Conservation (phyloP, 176 grass and related monocot species). For the Themeda triandra region DNA sequence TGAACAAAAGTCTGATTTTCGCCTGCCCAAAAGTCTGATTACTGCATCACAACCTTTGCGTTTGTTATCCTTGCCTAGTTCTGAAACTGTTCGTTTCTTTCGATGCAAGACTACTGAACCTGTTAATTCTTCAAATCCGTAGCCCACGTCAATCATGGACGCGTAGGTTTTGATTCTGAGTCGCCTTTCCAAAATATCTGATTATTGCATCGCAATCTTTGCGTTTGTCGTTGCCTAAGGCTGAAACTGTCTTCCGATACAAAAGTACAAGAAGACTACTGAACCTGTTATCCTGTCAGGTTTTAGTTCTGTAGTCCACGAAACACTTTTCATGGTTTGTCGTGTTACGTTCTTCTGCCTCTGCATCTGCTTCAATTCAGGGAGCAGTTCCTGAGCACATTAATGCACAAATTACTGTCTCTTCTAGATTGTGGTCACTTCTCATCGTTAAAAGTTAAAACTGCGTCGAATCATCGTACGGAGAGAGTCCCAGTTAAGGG, state of each 20-base stretch:
- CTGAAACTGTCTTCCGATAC: too few species aligned
- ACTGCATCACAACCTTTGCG: background rate
- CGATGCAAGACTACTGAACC: background rate
- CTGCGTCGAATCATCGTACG: background rate
- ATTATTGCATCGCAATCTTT: too few species aligned
- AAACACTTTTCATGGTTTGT: too few species aligned
- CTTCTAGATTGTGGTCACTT: background rate
- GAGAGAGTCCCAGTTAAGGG: too few species aligned
- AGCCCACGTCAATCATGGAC: too few species aligned
- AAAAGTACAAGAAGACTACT: too few species aligned
- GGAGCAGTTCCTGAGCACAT: background rate
- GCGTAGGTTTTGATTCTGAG: too few species aligned
- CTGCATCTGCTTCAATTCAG: background rate
- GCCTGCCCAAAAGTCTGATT: background rate
- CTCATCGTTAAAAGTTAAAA: background rate
- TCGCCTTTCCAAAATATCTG: too few species aligned
- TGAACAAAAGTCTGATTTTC: background rate
- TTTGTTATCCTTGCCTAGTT: background rate
- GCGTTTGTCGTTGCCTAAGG: too few species aligned
- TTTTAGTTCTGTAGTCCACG: too few species aligned
- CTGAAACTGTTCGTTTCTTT: background rate
- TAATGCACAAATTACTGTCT: background rate
- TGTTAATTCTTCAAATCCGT: background rate
- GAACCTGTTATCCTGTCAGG: too few species aligned
- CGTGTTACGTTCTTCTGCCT: background rate